These are phyloP conservation scores for Gleditsia sinensis DNA, from an alignment of 306 rosid species.

Conservation along the genomic window DNA sequence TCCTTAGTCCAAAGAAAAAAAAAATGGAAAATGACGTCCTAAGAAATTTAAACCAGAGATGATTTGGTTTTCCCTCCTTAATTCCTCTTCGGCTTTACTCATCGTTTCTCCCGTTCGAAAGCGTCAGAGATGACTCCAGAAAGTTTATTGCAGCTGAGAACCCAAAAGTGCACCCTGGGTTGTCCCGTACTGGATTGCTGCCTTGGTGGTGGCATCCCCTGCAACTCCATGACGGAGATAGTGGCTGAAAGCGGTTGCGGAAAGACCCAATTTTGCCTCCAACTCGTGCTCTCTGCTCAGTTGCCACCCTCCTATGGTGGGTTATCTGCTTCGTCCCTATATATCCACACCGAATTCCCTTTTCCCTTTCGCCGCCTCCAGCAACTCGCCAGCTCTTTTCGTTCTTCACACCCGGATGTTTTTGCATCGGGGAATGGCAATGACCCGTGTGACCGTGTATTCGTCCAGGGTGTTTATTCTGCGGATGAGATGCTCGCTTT, in stretches of 20 bases:
- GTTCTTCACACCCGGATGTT: conserved; percentile 29
- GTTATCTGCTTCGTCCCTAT: conserved; percentile 72
- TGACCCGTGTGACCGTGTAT: conserved; percentile 52
- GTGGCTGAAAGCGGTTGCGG: conserved; percentile 84
- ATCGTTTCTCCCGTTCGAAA: background rate
- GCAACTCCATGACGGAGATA: conserved; percentile 72
- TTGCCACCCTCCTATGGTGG: conserved; percentile 76
- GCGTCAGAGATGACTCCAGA: conserved; percentile 40
- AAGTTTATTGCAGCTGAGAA: conserved; percentile 41
- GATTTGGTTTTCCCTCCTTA: background rate
- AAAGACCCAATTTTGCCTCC: conserved; percentile 91
- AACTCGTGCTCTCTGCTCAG: conserved; percentile 76
- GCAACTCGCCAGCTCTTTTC: conserved; percentile 58
- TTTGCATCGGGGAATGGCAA: background rate
- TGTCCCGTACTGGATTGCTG: conserved; percentile 66
- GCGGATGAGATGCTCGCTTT: conserved; percentile 53
- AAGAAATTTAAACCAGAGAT: background rate
- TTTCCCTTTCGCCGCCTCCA: conserved; percentile 82
- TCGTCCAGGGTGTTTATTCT: conserved; percentile 50
- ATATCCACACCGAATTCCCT: conserved; percentile 73
- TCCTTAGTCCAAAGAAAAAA: too few species aligned
- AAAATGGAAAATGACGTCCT: background rate
- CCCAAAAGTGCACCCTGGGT: conserved; percentile 61
- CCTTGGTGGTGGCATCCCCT: conserved; percentile 77
- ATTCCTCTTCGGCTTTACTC: background rate